Evolutionary conservation across 768 basidiomycete genomes (phyloP), one percentile per base, ranked within the genome.

Genomic region (Trametes punicea): DNA sequence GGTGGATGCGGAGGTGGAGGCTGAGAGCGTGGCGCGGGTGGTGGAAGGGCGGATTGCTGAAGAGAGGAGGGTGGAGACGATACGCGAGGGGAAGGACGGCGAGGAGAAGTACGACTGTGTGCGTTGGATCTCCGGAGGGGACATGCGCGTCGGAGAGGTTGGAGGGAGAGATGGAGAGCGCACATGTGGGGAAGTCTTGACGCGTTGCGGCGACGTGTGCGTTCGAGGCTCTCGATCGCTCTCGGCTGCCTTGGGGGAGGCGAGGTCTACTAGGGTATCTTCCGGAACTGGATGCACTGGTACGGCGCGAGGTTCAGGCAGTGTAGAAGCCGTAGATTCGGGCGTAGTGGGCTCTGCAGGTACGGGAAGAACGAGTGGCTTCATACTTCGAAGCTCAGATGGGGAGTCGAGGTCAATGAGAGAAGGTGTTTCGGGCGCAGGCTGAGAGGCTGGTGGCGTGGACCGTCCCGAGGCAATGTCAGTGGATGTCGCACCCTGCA

Each of bases 31-130:
- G 5, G 39, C 29, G 30, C 56, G 62, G 3, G 59, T 31, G 26
- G 47, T 38, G 13, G 46, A 34, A 6, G 56, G 47, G 5, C 58
- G 48, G 34, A 58, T 61, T 5, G 63, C 39, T 18, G 55, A 50
- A 0, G 74, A 73, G 2, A 77, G 69, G 29, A 84, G 67, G 7
- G 75, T 70, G 1, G 81, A 76, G 65, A 84, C 78, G 71, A 78
- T 76, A 53, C 74, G 73, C 0, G 83, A 75, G 1, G 81, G 80
- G 78, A 65, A 51, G 2, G 72, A 72, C 2, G 79, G 71, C 6
- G 82, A 65, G 0, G 78, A 74, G 8, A 75, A 73, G 47, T 77
- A 76, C 16, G 74, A 73, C 7, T 69, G 66, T 0, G 64, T 56
- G 20, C 76, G 20, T 70, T 70, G 63, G 15, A 76, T 60, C 50